Base-by-base conservation (phyloP, 441 rosid species). In the Melastoma candidum region DNA sequence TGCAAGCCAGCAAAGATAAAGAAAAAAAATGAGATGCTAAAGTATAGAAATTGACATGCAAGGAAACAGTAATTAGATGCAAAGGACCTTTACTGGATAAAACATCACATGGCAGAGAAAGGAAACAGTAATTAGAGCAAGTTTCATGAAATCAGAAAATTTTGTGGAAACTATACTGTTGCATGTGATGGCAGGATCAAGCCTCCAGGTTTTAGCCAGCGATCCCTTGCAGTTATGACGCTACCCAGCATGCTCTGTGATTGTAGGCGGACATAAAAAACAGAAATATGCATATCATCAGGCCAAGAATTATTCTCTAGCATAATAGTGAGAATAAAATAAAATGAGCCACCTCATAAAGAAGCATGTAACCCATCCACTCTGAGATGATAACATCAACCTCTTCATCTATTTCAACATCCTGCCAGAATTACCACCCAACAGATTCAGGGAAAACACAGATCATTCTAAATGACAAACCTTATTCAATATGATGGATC, bases 301-400 rank as follows among this genome's bases (percentile, higher is more conserved):
- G 47, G 5, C 47, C 44, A 50, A 44, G 58, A 43, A 39, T 44
- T 29, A 29, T 29, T 29, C 7, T 29, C 7, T 29, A 29, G 7
- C 36, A 29, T 29, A 7, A 7, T 29, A 29, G 5, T 29, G 36
- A 29, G 5, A 29, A 29, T 7, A 29, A 3, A 29, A 3, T 29
- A 29, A 29, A 3, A 29, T 29, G 36, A 69, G 53, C 63, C 58
- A 86, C 97, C 97, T 93, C 98, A 71, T 86, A 88, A 57, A 93
- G 70, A 74, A 93, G 97, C 98, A 89, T 81, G 81, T 86, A 88
- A 53, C 98, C 97, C 98, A 93, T 93, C 98, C 98, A 93, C 65
- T 93, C 96, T 26, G 98, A 93, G 58, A 93, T 74, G 65, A 89
- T 89, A 53, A 86, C 95, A 73, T 93, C 98, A 68, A 93, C 98